These are phyloP conservation scores for Pisolithus orientalis DNA, from an alignment of 768 basidiomycete genomes.

Conservation along the genomic window DNA sequence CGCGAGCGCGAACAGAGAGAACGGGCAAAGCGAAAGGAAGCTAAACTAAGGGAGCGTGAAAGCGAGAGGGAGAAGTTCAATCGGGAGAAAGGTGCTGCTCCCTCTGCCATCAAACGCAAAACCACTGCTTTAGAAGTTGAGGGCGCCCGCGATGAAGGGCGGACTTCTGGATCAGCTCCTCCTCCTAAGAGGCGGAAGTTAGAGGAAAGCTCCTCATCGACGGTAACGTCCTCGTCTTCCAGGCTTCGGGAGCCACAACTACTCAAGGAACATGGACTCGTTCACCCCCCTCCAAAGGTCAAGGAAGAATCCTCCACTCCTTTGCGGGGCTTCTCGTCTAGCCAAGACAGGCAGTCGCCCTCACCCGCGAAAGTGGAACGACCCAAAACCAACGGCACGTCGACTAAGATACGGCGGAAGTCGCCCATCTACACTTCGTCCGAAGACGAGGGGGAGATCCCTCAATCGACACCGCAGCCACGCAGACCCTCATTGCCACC, in stretches of 20 bases:
- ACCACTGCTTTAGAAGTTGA: slow-evolving; percentile 25
- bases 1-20: slow-evolving; percentile 21
- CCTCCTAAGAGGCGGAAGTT: slow-evolving; percentile 39
- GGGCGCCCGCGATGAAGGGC: slow-evolving; percentile 22
- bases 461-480: slow-evolving; percentile 15
- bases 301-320: slow-evolving; percentile 34
- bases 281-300: slow-evolving; percentile 24
- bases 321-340: slow-evolving; percentile 8
- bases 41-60: slow-evolving; percentile 16
- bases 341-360: slow-evolving; percentile 8
- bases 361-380: slow-evolving; percentile 15
- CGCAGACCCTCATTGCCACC: slow-evolving; percentile 24
- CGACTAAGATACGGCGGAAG: slow-evolving; percentile 39
- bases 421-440: slow-evolving; percentile 66
- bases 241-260: slow-evolving; percentile 22
- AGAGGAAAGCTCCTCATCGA: slow-evolving; percentile 26
- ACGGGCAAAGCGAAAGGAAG: slow-evolving; percentile 16
- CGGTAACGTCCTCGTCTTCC: slow-evolving; percentile 7
- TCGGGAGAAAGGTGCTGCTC: slow-evolving; percentile 16
- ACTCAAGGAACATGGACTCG: slow-evolving; percentile 33
- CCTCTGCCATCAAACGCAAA: slow-evolving; percentile 35
- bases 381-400: slow-evolving; percentile 11
- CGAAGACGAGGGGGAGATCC: slow-evolving; percentile 48
- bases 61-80: slow-evolving; percentile 11
- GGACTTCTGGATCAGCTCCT: slow-evolving; percentile 7